Evolutionary conservation across 1,284 basidiomycete genomes (phyloP).

Genomic region (Schizophyllum commune): DNA sequence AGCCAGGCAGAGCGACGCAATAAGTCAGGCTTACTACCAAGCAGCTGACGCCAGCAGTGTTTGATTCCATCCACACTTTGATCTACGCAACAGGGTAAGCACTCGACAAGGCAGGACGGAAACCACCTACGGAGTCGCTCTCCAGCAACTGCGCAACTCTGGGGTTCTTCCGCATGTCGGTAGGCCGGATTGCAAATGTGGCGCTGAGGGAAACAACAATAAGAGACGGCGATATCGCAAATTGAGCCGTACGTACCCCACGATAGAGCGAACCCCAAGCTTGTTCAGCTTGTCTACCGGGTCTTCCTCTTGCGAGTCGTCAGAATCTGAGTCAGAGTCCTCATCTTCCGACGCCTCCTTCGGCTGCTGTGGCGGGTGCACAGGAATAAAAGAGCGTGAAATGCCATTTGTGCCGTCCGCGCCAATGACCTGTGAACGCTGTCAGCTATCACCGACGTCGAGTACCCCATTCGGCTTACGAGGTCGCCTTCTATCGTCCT

Average conservation of each 20-base stretch:
- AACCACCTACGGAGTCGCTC: neutral
- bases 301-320: neutral
- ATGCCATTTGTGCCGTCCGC: conserved; percentile 9
- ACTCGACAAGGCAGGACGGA: neutral
- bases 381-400: conserved; percentile 3
- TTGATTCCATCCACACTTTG: conserved; percentile 9
- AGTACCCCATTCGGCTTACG: neutral
- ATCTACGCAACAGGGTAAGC: neutral
- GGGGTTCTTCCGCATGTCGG: neutral
- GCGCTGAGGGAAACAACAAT: neutral
- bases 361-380: neutral
- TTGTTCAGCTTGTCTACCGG: neutral
- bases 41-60: neutral
- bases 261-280: neutral
- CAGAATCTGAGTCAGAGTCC: neutral
- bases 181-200: conserved; percentile 4
- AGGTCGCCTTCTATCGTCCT: conserved; percentile 1
- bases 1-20: neutral
- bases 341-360: neutral
- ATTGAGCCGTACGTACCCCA: conserved; percentile 3
- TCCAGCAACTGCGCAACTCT: conserved; percentile 3
- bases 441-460: neutral
- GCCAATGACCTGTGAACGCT: conserved; percentile 3
- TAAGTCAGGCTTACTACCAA: conserved; percentile 1
- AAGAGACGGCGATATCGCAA: neutral